Evolutionary conservation across 306 rosid species (phyloP).

Genomic region (Begonia masoniana): DNA sequence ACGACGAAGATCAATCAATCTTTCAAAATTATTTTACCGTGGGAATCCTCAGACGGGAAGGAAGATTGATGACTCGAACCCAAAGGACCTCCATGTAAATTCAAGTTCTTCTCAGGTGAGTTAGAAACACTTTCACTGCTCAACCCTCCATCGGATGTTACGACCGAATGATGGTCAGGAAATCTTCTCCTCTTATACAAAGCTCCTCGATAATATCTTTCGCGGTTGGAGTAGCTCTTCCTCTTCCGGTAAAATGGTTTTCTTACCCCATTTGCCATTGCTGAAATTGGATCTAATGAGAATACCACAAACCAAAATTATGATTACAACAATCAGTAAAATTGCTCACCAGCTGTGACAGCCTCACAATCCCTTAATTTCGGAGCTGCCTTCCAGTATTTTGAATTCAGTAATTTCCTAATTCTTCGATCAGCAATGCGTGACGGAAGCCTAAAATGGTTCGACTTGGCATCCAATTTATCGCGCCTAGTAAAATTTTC

Average conservation of each 20-base stretch:
- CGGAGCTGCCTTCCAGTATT: slow-evolving; percentile 74
- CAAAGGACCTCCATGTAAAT: slow-evolving; percentile 25
- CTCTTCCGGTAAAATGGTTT: slow-evolving; percentile 41
- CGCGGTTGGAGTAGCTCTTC: slow-evolving; percentile 33
- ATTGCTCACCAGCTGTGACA: slow-evolving; percentile 50
- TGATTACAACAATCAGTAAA: neutral
- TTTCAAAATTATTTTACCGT: slow-evolving; percentile 30
- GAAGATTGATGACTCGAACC: slow-evolving; percentile 27
- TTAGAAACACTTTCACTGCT: slow-evolving; percentile 74
- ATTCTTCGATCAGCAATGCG: slow-evolving; percentile 44
- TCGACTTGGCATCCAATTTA: slow-evolving; percentile 45
- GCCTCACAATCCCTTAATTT: slow-evolving; percentile 63
- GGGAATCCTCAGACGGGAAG: slow-evolving; percentile 46
- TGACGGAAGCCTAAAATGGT: slow-evolving; percentile 41
- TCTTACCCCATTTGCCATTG: slow-evolving; percentile 37
- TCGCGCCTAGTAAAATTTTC: slow-evolving; percentile 51
- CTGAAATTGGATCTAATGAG: slow-evolving; percentile 3
- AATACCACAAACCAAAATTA: slow-evolving; percentile 1
- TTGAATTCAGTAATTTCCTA: slow-evolving; percentile 56
- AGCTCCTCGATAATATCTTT: slow-evolving; percentile 34
- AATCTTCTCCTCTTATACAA: slow-evolving; percentile 54
- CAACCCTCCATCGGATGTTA: slow-evolving; percentile 59
- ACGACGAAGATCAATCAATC: neutral
- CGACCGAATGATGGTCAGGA: slow-evolving; percentile 31
- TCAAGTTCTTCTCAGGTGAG: slow-evolving; percentile 38